Evolutionary conservation across 2,329 filamentous ascomycete species (phyloP), one percentile per base, ranked within the genome.

Genomic region (Rugonectria rugulosa): DNA sequence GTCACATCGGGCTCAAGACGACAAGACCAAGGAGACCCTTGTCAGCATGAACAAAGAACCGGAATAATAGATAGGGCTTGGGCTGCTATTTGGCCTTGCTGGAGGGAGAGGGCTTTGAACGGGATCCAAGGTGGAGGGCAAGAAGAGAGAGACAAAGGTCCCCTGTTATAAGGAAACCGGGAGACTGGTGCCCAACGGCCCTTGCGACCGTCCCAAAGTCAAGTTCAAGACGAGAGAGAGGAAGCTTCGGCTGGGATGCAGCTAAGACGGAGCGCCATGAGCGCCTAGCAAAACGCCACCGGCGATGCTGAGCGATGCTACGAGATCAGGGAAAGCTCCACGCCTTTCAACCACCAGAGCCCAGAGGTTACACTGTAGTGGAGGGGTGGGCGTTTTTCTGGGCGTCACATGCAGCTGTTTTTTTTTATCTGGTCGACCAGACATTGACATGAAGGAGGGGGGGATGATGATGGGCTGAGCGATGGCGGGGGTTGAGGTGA

Each of bases 181-280:
- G 31, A 34, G 44, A 27, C 36, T 41, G 46, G 53, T 56, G 53
- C 46, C 53, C 53, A 51, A 56, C 53, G 53, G 53, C 37, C 50
- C 26, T 43, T 51, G 47, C 48, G 41, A 41, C 49, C 41, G 42
- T 52, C 49, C n/a, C n/a, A n/a, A n/a, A n/a, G n/a, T n/a, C n/a
- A n/a, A n/a, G n/a, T n/a, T n/a, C n/a, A n/a, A n/a, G n/a, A n/a
- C n/a, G n/a, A 41, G 41, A 19, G 21, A 4, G 9, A 8, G 14
- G 11, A n/a, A 9, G 21, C 23, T 26, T 17, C 15, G 34, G 11
- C 15, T 32, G 2, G 6, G 14, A 21, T 20, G 19, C 36, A 51
- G 38, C 47, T 51, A 43, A 40, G 43, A n/a, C n/a, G n/a, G n/a
- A n/a, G n/a, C n/a, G n/a, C n/a, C n/a, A n/a, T n/a, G n/a, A n/a